Evolutionary conservation across 331 rosid species (phyloP), one percentile per base, ranked within the genome.

Genomic region (Dryas integrifolia): DNA sequence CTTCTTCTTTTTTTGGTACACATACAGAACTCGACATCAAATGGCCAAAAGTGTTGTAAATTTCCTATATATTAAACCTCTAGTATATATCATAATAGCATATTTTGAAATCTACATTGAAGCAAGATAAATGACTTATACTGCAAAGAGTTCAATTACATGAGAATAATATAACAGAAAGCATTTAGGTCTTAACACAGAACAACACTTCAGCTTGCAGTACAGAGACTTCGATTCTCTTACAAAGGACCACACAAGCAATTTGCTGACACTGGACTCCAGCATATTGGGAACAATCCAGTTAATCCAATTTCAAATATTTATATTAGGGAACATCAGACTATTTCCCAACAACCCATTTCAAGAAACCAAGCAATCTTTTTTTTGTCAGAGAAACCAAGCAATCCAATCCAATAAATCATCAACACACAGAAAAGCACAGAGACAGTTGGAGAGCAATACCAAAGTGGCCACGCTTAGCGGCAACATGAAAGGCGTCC

Each of bases 391-490:
- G 3, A 30, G 35, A 16, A 47, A 47, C 48, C 48, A 51, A 38
- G 18, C 24, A 14, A 68, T n/a, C 40, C 46, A 64, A 64, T 11
- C 5, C 69, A 66, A 46, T 48, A 7, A 66, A 5, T 3, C 4
- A 45, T 26, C 58, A 35, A 7, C 58, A 16, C 44, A 30, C 55
- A 35, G 63, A 55, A 21, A 4, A 44, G 18, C 6, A 62, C 7
- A 14, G 66, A 5, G 26, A 79, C 24, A 38, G 65, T 4, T 40
- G 26, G 18, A 73, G 24, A 72, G 40, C 45, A 67, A 73, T 85
- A 91, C 98, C 97, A 47, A 91, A 82, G 77, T 91, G 84, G 55
- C 98, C 97, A 47, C 76, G 85, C 86, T 91, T 94, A 12, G 98
- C 92, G 13, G 98, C 97, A 48, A 88, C 87, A 14, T 91, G 97